Conservation (phyloP, 78 protist genomes). For the Chrysochromulina tobinii region DNA sequence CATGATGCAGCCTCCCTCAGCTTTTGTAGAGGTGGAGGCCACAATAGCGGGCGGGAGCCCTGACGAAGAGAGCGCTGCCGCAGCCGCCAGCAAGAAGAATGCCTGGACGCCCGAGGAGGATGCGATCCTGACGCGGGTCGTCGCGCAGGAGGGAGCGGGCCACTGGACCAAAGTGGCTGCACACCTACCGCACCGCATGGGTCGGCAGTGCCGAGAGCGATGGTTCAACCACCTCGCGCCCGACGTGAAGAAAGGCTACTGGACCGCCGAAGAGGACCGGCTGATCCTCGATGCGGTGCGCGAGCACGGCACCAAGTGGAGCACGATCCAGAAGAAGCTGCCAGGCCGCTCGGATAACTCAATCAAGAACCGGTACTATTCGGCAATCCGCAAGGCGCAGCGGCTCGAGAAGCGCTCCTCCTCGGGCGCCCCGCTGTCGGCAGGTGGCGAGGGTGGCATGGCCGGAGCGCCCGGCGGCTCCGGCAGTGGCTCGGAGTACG, state of each 20-base stretch:
- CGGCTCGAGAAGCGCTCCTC: too few species aligned
- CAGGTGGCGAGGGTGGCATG: too few species aligned
- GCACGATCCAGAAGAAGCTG: not conserved
- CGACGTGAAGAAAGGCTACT: not conserved
- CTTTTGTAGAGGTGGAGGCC: too few species aligned
- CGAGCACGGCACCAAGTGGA: not conserved
- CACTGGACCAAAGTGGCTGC: not conserved
- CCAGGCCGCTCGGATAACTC: not conserved
- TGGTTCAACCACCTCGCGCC: not conserved
- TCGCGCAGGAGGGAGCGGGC: not conserved
- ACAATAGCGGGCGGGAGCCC: too few species aligned
- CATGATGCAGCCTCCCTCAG: too few species aligned
- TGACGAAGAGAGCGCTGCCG: too few species aligned
- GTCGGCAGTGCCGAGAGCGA: conserved; percentile 1
- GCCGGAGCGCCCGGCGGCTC: too few species aligned
- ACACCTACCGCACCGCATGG: not conserved
- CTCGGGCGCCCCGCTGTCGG: too few species aligned
- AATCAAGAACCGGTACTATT: conserved; percentile 1
- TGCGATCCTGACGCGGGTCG: not conserved
- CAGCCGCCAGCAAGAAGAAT: not conserved
- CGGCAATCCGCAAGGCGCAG: too few species aligned
- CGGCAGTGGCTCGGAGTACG: too few species aligned
- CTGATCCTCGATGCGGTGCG: not conserved
- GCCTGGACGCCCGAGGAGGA: not conserved
- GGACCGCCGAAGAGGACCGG: not conserved